Percentiles rank a stretch among this genome's conserved stretches.
Conservation (phyloP, 345 rosid species). For the Aethionema arabicum region DNA sequence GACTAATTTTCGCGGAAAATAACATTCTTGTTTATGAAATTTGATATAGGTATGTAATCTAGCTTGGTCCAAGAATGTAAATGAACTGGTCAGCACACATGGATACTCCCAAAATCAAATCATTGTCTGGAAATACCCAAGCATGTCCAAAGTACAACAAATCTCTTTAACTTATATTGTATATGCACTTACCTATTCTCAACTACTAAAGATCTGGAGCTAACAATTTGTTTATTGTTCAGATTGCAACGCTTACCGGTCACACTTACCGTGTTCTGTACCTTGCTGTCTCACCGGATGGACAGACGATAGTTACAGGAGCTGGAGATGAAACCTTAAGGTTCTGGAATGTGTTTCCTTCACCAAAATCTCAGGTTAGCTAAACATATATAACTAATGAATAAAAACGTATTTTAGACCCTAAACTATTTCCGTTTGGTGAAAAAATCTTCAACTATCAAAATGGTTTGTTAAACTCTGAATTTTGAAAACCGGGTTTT, state of each 20-base stretch:
- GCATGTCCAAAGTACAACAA: conserved; percentile 84
- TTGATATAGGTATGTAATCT: conserved; percentile 92
- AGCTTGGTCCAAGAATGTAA: conserved; percentile 96
- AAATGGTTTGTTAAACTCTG: too few species aligned
- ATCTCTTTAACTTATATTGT: neutral
- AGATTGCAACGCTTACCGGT: conserved; percentile 97
- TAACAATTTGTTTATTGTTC: conserved; percentile 33
- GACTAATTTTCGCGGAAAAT: conserved; percentile 1
- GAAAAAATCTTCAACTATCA: too few species aligned
- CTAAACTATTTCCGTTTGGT: too few species aligned
- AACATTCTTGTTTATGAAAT: conserved; percentile 1
- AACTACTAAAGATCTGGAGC: neutral
- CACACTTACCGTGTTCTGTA: conserved; percentile 91
- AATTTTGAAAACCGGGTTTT: too few species aligned
- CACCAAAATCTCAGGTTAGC: conserved; percentile 83
- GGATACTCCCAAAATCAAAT: conserved; percentile 99
- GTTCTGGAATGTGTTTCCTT: conserved; percentile 98
- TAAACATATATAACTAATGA: neutral
- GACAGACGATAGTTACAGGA: conserved; percentile 98
- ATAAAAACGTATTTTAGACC: neutral
- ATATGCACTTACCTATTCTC: neutral
- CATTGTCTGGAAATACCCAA: conserved; percentile 95
- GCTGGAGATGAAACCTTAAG: conserved; percentile 98
- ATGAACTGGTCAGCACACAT: conserved; percentile 96
- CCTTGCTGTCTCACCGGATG: conserved; percentile 98